Evolutionary conservation across 1,284 basidiomycete species (phyloP).

Genomic region (Cryptococcus sp.): DNA sequence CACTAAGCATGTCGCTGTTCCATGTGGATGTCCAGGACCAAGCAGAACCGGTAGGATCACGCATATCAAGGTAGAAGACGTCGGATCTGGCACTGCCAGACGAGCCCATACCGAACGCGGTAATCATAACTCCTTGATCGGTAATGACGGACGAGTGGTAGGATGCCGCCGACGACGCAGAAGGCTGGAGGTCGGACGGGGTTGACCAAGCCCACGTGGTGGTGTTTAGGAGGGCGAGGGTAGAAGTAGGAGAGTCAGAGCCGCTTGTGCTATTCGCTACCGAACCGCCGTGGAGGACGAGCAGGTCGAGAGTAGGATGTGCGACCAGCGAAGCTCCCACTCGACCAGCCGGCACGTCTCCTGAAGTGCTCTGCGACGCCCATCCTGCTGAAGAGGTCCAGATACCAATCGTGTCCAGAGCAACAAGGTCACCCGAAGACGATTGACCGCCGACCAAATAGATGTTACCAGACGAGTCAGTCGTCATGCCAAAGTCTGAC

Average conservation of each 20-base stretch:
- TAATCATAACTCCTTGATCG: constrained; percentile 51
- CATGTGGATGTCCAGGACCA: constrained; percentile 51
- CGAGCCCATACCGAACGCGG: constrained; percentile 46
- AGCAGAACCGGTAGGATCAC: constrained; percentile 27
- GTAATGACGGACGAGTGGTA: constrained; percentile 52
- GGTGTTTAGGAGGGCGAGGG: constrained; percentile 48
- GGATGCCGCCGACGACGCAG: constrained; percentile 37
- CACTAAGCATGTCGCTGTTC: constrained; percentile 40
- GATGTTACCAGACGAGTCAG: constrained; percentile 32
- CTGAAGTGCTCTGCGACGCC: constrained; percentile 36
- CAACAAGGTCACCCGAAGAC: constrained; percentile 38
- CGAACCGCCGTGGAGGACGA: constrained; percentile 49
- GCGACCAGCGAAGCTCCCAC: constrained; percentile 49
- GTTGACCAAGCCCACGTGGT: constrained; percentile 48
- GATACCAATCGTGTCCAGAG: constrained; percentile 37
- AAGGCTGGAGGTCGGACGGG: constrained; percentile 46
- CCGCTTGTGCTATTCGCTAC: constrained; percentile 17
- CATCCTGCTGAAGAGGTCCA: constrained; percentile 44
- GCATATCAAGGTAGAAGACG: constrained; percentile 50
- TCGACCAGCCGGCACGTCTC: constrained; percentile 44
- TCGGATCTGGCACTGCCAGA: constrained; percentile 33
- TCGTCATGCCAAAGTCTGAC: constrained; percentile 48
- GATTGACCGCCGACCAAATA: constrained; percentile 48
- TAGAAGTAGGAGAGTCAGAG: constrained; percentile 27
- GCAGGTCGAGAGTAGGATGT: constrained; percentile 45